Evolutionary conservation across 106 monocot genomes (phyloP).

Genomic region (Allium sativum): DNA sequence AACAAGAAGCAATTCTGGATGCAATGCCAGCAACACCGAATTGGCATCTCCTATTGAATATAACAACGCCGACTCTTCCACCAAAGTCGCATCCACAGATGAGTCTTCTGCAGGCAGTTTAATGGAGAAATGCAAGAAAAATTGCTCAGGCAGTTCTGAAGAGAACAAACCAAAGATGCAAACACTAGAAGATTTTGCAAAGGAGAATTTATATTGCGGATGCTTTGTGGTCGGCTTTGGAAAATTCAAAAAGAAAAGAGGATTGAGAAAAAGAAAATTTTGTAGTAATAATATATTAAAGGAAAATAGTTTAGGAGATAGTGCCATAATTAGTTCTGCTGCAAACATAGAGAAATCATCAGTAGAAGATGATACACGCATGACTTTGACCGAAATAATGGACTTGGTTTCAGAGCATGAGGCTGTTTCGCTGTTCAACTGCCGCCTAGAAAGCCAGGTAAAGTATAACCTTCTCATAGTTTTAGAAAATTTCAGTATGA

Average conservation of each 20-base stretch:
- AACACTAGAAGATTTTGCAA: neutral
- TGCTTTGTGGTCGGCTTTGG: constrained; percentile 8
- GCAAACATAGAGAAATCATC: constrained; percentile 15
- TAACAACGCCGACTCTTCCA: constrained; percentile 13
- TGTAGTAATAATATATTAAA: constrained; percentile 1
- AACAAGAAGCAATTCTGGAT: constrained; percentile 7
- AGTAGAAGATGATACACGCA: constrained; percentile 9
- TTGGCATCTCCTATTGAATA: constrained; percentile 13
- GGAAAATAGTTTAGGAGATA: constrained; percentile 14
- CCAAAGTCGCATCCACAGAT: constrained; percentile 35
- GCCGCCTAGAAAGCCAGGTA: constrained; percentile 48
- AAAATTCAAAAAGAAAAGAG: constrained; percentile 34
- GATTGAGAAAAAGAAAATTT: constrained; percentile 28
- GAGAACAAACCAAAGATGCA: constrained; percentile 5
- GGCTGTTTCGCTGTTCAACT: constrained; percentile 27
- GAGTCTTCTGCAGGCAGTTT: constrained; percentile 39
- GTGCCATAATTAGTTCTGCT: constrained; percentile 18
- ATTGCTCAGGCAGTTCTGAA: constrained; percentile 17
- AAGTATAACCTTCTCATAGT: too few relatives aligned
- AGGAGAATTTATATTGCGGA: constrained; percentile 3
- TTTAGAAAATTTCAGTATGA: too few relatives aligned
- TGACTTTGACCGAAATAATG: constrained; percentile 24
- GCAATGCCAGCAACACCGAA: constrained; percentile 16
- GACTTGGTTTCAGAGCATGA: constrained; percentile 28
- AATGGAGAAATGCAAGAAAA: constrained; percentile 8